Conservation (phyloP, 2,329 filamentous ascomycete genomes). For the Pezicula radicicola region DNA sequence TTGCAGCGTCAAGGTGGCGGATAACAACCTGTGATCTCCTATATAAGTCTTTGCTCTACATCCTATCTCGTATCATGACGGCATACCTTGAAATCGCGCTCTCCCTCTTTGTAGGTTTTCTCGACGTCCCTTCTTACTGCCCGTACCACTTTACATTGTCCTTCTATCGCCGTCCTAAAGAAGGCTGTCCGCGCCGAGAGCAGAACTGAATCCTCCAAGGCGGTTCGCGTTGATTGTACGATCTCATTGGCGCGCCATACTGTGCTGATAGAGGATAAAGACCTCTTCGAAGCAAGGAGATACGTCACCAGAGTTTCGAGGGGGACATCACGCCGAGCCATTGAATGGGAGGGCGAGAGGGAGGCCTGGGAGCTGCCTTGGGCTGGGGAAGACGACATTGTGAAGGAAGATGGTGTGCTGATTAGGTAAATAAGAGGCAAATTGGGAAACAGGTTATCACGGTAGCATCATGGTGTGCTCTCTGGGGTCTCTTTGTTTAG, state of each 20-base stretch:
- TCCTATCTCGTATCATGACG: neutral
- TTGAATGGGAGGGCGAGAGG: constrained; percentile 16
- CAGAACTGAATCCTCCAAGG: constrained; percentile 76
- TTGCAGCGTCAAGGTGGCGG: constrained; percentile 62
- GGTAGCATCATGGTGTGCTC: too few species aligned
- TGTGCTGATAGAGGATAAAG: constrained; percentile 76
- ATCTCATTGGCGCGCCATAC: constrained; percentile 87
- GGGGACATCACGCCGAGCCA: constrained; percentile 27
- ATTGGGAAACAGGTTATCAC: too few species aligned
- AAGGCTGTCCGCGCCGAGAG: constrained; percentile 69
- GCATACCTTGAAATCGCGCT: constrained; percentile 50
- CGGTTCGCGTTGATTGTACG: constrained; percentile 69
- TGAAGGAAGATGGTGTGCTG: neutral
- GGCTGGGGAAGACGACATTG: constrained; percentile 15
- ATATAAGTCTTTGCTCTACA: constrained; percentile 1
- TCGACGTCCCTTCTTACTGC: constrained; percentile 50
- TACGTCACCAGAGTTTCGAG: constrained; percentile 81
- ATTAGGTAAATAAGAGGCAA: neutral
- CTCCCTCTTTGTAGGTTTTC: constrained; percentile 53
- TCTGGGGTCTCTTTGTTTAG: too few species aligned
- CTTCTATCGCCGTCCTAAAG: constrained; percentile 57
- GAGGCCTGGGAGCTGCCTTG: constrained; percentile 22
- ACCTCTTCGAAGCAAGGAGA: constrained; percentile 83
- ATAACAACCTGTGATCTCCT: constrained; percentile 46
- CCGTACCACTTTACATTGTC: constrained; percentile 51